Evolutionary conservation across 2,329 filamentous ascomycete species (phyloP), one percentile per base, ranked within the genome.

Genomic region (Trichoderma harzianum): DNA sequence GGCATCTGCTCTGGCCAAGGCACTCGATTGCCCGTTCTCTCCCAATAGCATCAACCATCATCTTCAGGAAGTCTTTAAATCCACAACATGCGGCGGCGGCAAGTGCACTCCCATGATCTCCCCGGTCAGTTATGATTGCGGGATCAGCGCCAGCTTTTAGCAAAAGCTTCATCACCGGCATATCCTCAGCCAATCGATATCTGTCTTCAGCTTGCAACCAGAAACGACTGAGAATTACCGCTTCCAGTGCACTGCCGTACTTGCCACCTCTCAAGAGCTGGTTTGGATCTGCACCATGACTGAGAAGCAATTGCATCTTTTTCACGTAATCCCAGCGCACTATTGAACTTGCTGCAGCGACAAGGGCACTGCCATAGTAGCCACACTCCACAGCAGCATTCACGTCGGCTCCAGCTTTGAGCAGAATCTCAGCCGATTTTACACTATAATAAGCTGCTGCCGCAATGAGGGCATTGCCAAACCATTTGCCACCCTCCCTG

Each of bases 131-230:
- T 12, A 51, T 18, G 32, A 47, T 47, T 6, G 43, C 60, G 7
- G 66, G 57, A 69, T 72, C 70, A 26, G 66, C 70, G n/a, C 70
- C 66, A 24, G 57, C 34, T 21, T 60, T 10, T 3, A 72, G n/a
- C 43, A 72, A 12, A 18, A 69, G 1, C 7, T n/a, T n/a, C n/a
- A n/a, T n/a, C n/a, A n/a, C n/a, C n/a, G n/a, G n/a, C n/a, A n/a
- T n/a, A n/a, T n/a, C n/a, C n/a, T n/a, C n/a, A n/a, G n/a, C n/a
- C n/a, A n/a, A n/a, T n/a, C n/a, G n/a, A n/a, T n/a, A n/a, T n/a
- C n/a, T n/a, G n/a, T n/a, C n/a, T n/a, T n/a, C n/a, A n/a, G n/a
- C n/a, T n/a, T n/a, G n/a, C n/a, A n/a, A n/a, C n/a, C n/a, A n/a
- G n/a, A n/a, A n/a, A n/a, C n/a, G n/a, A n/a, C n/a, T n/a, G n/a